Conservation (phyloP, 208 protist genomes). For the Kentomonas sorsogonicus region DNA sequence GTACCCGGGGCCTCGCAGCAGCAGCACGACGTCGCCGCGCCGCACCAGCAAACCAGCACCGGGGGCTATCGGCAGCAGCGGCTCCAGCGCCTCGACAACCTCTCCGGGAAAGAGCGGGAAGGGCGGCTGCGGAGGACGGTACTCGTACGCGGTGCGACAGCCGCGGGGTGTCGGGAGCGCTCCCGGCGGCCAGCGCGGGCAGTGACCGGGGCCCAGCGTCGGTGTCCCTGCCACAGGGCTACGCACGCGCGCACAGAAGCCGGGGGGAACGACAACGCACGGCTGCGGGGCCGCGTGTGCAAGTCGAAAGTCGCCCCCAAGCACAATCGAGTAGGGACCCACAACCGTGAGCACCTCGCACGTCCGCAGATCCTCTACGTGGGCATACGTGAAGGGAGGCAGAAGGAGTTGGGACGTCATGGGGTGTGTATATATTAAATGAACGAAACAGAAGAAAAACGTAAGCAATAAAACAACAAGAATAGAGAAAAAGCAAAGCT, state of each 20-base stretch:
- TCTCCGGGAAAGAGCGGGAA: constrained; percentile 91
- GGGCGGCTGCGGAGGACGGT: constrained; percentile 68
- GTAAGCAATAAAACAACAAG: no score
- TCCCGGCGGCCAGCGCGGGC: constrained; percentile 6
- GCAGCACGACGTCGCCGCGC: constrained; percentile 16
- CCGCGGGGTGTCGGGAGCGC: background rate
- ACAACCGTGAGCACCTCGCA: constrained; percentile 71
- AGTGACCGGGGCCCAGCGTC: background rate
- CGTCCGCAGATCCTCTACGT: constrained; percentile 84
- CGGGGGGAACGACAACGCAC: constrained; percentile 71
- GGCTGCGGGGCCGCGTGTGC: constrained; percentile 28
- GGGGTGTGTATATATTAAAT: background rate
- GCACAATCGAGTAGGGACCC: constrained; percentile 83
- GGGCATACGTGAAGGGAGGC: constrained; percentile 36
- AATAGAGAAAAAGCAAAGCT: no score
- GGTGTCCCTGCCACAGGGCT: constrained; percentile 65
- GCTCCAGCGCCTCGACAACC: constrained; percentile 19
- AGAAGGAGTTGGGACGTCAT: background rate
- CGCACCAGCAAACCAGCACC: constrained; percentile 22
- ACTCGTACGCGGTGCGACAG: constrained; percentile 27
- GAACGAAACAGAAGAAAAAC: no score
- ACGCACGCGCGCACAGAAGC: constrained; percentile 83
- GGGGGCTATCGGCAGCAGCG: constrained; percentile 26
- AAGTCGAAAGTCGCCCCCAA: constrained; percentile 58
- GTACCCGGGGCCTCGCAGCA: constrained; percentile 31